These are phyloP conservation scores for Saturnispora saitoi DNA, from an alignment of 805 yeast genomes.

Conservation along the genomic window DNA sequence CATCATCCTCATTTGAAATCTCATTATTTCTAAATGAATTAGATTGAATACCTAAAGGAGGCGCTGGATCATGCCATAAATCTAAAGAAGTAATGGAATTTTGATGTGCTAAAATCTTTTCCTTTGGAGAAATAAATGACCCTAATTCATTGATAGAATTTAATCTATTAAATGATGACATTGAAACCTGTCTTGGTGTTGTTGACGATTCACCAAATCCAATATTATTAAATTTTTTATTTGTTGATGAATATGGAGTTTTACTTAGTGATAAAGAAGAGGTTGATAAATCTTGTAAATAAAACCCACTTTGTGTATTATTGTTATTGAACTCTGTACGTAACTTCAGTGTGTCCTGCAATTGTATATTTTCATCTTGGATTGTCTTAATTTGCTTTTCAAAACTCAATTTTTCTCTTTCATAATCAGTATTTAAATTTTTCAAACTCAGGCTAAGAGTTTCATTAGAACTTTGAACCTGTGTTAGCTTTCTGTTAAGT, in stretches of 20 bases:
- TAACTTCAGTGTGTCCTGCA: slow-evolving; percentile 13
- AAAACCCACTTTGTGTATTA: slow-evolving; percentile 14
- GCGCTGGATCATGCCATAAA: slow-evolving; percentile 1
- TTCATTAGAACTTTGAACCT: slow-evolving; percentile 20
- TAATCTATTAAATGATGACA: slow-evolving; percentile 12
- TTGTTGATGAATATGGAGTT: slow-evolving; percentile 21
- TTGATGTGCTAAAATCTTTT: slow-evolving; percentile 16
- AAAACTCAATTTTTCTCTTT: slow-evolving; percentile 19
- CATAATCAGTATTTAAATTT: slow-evolving; percentile 22
- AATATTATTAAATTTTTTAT: slow-evolving; percentile 22
- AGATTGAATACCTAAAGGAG: slow-evolving; percentile 3
- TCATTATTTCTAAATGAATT: neutral
- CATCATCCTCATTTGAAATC: neutral
- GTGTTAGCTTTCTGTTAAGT: slow-evolving; percentile 14
- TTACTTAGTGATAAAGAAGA: slow-evolving; percentile 17
- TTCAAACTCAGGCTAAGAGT: slow-evolving; percentile 16
- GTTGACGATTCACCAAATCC: slow-evolving; percentile 41
- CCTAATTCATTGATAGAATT: slow-evolving; percentile 7
- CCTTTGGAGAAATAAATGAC: slow-evolving; percentile 12
- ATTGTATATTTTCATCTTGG: slow-evolving; percentile 23
- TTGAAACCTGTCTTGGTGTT: slow-evolving; percentile 30
- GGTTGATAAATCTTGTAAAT: slow-evolving; percentile 27
- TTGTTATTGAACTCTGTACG: slow-evolving; percentile 7
- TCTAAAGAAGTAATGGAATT: slow-evolving; percentile 14
- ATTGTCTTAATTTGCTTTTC: slow-evolving; percentile 21